phyloP scores from a whole-genome alignment of 768 basidiomycete genomes.

The Lactarius trivialis region DNA sequence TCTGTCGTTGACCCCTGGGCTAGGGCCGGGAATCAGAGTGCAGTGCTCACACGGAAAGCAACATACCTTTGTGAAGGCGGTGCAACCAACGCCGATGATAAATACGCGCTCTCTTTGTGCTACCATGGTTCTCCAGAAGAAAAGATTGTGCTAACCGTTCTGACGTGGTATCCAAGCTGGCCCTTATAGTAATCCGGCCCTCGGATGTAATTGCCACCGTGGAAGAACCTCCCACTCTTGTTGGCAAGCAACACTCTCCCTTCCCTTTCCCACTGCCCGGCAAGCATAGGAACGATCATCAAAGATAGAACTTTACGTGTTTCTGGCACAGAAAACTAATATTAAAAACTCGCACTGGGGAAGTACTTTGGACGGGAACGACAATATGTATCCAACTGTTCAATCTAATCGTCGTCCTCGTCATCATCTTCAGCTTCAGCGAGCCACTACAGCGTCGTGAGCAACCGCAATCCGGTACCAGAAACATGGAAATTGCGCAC shows the following conservation, averaged over 20 bases:
- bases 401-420: constrained; percentile 28
- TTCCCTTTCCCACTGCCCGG: no score
- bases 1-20: constrained; percentile 60
- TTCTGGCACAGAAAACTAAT: background rate
- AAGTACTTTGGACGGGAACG: background rate
- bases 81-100: constrained; percentile 67
- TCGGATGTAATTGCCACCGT: no score
- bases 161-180: no score
- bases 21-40: constrained; percentile 26
- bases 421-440: constrained; percentile 82
- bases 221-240: no score
- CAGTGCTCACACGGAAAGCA: background rate
- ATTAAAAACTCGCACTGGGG: background rate
- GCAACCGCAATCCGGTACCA: background rate
- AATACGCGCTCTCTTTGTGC: constrained; percentile 32
- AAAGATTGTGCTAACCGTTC: no score
- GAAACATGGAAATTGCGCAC: constrained; percentile 33
- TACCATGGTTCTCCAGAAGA: background rate
- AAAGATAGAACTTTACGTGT: no score
- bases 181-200: no score
- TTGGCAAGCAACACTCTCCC: no score
- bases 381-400: background rate
- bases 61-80: constrained; percentile 69
- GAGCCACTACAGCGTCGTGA: constrained; percentile 58
- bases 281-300: no score